Evolutionary conservation across 176 grass and related monocot species (phyloP).

Genomic region (Oryza nivara): DNA sequence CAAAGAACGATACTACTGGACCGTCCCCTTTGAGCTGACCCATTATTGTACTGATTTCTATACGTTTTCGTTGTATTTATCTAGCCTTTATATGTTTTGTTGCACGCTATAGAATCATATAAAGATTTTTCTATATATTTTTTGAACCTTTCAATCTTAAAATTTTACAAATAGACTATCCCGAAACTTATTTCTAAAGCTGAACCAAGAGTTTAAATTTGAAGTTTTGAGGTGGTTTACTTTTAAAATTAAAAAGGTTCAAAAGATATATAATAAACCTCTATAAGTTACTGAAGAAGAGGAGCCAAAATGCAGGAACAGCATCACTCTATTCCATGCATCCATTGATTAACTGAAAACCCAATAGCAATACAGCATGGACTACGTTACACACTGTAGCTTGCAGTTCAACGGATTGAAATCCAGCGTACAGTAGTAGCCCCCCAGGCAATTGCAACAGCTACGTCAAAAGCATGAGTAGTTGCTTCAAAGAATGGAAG

Average conservation of each 20-base stretch:
- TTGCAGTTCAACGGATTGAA: slow-evolving; percentile 38
- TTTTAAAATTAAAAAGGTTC: no score
- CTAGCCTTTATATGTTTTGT: no score
- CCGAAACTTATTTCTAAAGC: no score
- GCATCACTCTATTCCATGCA: slow-evolving; percentile 37
- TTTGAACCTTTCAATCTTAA: no score
- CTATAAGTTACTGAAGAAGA: background rate
- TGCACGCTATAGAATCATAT: no score
- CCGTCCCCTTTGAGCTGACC: slow-evolving; percentile 28
- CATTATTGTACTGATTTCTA: no score
- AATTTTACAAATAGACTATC: no score
- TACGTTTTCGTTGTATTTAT: no score
- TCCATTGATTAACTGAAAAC: slow-evolving; percentile 50
- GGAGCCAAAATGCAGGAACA: background rate
- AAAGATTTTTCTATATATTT: no score
- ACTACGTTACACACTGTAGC: slow-evolving; percentile 57
- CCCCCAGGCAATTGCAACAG: slow-evolving; percentile 58
- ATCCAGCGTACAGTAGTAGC: slow-evolving; percentile 51
- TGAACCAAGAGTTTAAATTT: no score
- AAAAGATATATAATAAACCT: no score
- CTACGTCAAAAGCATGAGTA: slow-evolving; percentile 66
- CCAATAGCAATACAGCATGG: slow-evolving; percentile 31
- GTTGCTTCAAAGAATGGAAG: slow-evolving; percentile 80
- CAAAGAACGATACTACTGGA: slow-evolving; percentile 29
- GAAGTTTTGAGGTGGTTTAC: no score